These are phyloP conservation scores for Auricularia sp. DNA, from an alignment of 768 basidiomycete species.

Conservation along the genomic window DNA sequence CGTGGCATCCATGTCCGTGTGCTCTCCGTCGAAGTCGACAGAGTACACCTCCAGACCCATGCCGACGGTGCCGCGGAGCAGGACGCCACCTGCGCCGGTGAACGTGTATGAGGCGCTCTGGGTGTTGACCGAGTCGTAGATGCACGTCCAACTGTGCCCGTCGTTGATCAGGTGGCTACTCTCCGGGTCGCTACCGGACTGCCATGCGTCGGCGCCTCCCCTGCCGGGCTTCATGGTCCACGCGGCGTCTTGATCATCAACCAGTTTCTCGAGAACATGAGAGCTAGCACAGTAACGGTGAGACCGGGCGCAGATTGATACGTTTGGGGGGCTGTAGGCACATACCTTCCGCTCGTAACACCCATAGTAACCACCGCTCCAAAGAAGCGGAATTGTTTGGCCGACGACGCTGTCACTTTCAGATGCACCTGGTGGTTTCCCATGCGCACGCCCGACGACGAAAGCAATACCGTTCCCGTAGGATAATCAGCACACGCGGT, in stretches of 20 bases:
- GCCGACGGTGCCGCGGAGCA: not conserved
- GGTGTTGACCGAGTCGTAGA: not conserved
- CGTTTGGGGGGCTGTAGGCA: not conserved
- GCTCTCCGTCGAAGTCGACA: not conserved
- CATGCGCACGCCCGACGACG: not conserved
- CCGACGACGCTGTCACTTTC: not conserved
- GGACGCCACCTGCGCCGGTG: not conserved
- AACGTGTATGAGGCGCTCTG: not conserved
- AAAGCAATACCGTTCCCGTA: not conserved
- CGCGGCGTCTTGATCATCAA: not conserved
- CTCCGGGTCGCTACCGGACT: not conserved
- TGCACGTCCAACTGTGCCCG: constrained; percentile 3
- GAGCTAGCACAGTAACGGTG: not conserved
- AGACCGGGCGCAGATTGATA: not conserved
- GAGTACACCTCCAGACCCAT: not conserved
- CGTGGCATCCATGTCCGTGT: not conserved
- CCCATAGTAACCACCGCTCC: not conserved
- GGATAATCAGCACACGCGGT: not conserved
- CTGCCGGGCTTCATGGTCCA: not conserved
- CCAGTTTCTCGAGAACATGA: not conserved
- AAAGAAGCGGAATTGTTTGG: not conserved
- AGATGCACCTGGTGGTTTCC: not conserved
- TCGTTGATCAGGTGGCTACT: not conserved
- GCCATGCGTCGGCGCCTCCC: not conserved
- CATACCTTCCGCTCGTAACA: not conserved